Percentiles rank a stretch among this genome's conserved stretches.
Evolutionary conservation across 345 rosid species (phyloP).

Genomic region (Euphorbia tirucalli): DNA sequence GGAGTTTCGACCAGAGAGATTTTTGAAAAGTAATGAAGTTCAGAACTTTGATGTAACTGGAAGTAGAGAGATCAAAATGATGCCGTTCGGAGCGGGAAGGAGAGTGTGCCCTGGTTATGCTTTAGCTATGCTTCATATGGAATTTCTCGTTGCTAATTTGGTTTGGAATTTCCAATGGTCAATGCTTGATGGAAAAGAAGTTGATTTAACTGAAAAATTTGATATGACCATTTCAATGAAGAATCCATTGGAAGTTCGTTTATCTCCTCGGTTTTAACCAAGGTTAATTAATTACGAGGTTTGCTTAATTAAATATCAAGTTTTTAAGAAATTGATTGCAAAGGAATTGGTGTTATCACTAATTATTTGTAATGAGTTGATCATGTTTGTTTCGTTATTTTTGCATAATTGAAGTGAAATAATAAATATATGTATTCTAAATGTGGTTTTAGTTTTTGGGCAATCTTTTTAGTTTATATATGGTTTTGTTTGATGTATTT

Average conservation of each 20-base stretch:
- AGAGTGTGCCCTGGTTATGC: constrained; percentile 8
- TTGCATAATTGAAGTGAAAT: no score
- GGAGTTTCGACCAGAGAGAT: constrained; percentile 3
- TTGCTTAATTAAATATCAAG: no score
- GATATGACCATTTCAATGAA: constrained; percentile 1
- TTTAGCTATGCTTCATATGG: constrained; percentile 9
- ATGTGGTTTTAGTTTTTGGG: no score
- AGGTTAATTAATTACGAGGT: no score
- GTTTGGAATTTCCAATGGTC: constrained; percentile 9
- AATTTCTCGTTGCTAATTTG: constrained; percentile 7
- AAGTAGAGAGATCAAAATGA: constrained; percentile 11
- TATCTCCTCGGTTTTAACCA: constrained; percentile 1
- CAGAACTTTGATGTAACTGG: neutral
- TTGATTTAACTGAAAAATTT: constrained; percentile 7
- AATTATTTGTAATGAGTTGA: no score
- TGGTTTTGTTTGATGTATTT: no score
- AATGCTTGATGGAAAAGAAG: neutral
- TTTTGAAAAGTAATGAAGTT: neutral
- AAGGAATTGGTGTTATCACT: no score
- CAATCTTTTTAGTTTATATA: no score
- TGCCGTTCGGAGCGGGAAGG: constrained; percentile 10
- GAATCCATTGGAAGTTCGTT: constrained; percentile 1
- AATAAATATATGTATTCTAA: no score
- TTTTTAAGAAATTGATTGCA: no score
- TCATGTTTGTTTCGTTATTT: no score